Evolutionary conservation across 495 filamentous ascomycete species (phyloP), one percentile per base, ranked within the genome.

Genomic region (Corynascus novoguineensis): DNA sequence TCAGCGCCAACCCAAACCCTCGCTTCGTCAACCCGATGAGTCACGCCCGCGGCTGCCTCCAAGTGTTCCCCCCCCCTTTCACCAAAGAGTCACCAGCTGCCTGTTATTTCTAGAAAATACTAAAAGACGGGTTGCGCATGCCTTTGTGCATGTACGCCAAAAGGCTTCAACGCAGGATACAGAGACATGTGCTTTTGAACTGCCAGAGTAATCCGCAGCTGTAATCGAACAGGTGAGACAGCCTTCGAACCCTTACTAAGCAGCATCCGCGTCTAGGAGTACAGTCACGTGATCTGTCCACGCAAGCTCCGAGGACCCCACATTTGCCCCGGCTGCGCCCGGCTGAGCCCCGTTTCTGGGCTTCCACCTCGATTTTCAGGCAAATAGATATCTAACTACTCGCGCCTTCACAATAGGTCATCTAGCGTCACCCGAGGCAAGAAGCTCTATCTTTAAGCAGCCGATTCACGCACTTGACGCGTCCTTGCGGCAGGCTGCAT

Each of bases 31-130:
- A 7, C 15, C 21, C 3, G 44, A 40, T 52, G 56, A 46, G 55
- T 52, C 53, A 55, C 19, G 24, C 4, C 25, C 35, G 28, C 51
- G 57, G 56, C 49, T 52, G 55, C 55, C 55, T 58, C 55, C 25
- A 29, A 4, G 12, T 52, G 8, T 34, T 17, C 37, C 37, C 31
- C 31, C 5, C 27, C 42, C 54, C 32, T 25, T 14, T 5, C 28
- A 8, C 28, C 52, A 53, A 46, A 19, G 52, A 55, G 52, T 55
- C 52, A 55, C 15, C 21, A 41, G 35, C n/a, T 17, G 22, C n/a
- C 31, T 55, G 53, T 34, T 47, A 42, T n/a, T 15, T n/a, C 4
- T 0, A n/a, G n/a, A 9, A 48, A 37, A 55, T 55, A 55, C 42
- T 38, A 55, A 55, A 47, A 22, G 44, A 55, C 31, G 2, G 24